Base-by-base conservation (phyloP, 805 yeast species). In the Saturnispora bothae region DNA sequence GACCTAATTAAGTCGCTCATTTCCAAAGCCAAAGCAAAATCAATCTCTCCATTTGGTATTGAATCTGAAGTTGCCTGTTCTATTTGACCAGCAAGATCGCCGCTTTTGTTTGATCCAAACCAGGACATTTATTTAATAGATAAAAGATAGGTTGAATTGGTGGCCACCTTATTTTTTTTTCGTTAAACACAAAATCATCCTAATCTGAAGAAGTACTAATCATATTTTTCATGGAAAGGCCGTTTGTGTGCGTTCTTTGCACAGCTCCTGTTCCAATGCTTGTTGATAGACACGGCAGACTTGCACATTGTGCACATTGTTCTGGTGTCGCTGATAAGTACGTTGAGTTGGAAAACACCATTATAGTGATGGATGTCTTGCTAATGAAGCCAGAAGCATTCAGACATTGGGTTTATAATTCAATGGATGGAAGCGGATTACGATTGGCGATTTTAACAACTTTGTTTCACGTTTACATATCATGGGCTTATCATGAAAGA, bases 31-130 rank as follows among this genome's bases (percentile, higher is more conserved):
- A 43, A 42, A 3, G 69, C 68, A 42, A 81, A 61, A 51, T 88
- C 95, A 33, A 82, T 68, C 51, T 88, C 96, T 2, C 96, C 96
- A 52, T 80, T 76, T 4, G 96, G 96, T 33, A 88, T 80, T n/a
- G 83, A 65, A 56, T 85, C 95, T 28, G 88, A 78, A 1, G 96
- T 84, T 14, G 95, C 94, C 45, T 70, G 73, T 39, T 69, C 73
- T 28, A 88, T 75, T 48, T 78, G 73, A 34, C 64, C 67, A 47
- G 81, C 92, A 28, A 83, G 52, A 27, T 61, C 66, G 3, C 59
- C 54, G 4, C 58, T 51, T 13, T 57, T 44, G 27, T 40, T 42
- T 5, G 61, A 44, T 15, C 67, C 57, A 48, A 72, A 72, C 78
- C 78, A 73, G 23, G 78, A 62, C 78, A 72, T 71, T 21, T 9